Evolutionary conservation across 345 rosid species (phyloP), one percentile per base, ranked within the genome.

Genomic region (Dipteronia sinensis): DNA sequence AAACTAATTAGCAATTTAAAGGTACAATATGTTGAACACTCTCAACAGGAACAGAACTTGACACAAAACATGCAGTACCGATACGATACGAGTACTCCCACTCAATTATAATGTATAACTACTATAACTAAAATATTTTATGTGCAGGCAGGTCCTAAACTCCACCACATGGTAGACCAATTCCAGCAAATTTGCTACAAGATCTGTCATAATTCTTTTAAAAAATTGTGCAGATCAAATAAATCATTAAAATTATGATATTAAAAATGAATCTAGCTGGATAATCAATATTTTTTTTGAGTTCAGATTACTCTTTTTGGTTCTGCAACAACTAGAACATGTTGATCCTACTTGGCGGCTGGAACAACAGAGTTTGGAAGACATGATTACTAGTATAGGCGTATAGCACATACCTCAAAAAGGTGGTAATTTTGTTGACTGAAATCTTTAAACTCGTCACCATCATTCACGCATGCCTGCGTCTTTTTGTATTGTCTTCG

Each of bases 401-500:
- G 1, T 34, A 34, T 34, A 44, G 67, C 12, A 70, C 75, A 59
- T 82, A 80, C 85, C 89, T 74, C 63, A 15, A 76, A 71, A 59
- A 55, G 15, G 31, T 62, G 25, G 76, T 62, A 17, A 78, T 55
- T 56, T 64, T 67, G 31, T 73, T 51, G 72, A 44, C 3, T n/a
- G 65, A 73, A 31, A 42, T 40, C 73, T 81, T 7, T 27, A 20
- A 79, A 84, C 76, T 64, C 42, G 67, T 59, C 17, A 76, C 7
- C 20, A 22, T 20, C 15, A 10, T 17, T 92, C 83, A 92, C 22
- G 77, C 78, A 64, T 88, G 95, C 81, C 97, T 83, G 80, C 91
- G 96, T 77, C 95, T 88, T 88, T 93, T 93, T 77, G 83, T 25
- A 69, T 42, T 84, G 73, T 90, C 97, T 72, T 90, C 92, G 0